Percentiles rank a stretch among this genome's conserved stretches.
Conservation (phyloP, 306 rosid genomes). For the Cicer chorassanicum region DNA sequence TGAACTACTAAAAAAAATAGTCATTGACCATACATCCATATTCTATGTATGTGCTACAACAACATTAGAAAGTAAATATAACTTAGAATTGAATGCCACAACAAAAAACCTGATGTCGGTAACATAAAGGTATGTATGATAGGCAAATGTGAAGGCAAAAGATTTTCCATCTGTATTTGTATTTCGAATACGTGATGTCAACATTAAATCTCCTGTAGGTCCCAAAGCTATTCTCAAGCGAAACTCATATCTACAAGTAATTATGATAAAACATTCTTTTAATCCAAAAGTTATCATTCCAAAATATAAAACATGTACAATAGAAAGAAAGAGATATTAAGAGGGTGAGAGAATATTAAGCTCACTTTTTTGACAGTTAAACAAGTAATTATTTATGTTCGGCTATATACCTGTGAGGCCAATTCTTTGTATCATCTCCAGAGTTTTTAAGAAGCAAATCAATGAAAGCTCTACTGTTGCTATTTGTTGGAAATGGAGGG, state of each 20-base stretch:
- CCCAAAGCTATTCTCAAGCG: conserved; percentile 72
- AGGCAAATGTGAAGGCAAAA: conserved; percentile 77
- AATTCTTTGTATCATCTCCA: conserved; percentile 64
- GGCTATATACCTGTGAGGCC: conserved; percentile 70
- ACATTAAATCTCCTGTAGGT: conserved; percentile 68
- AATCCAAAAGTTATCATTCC: conserved; percentile 21
- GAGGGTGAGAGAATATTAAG: conserved; percentile 14
- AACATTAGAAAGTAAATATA: not conserved
- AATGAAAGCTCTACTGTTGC: conserved; percentile 54
- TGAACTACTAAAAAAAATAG: not conserved
- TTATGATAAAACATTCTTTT: conserved; percentile 8
- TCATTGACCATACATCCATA: not conserved
- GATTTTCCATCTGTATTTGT: conserved; percentile 73
- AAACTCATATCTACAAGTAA: conserved; percentile 66
- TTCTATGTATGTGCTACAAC: not conserved
- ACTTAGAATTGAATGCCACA: too few relatives aligned
- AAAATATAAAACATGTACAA: not conserved
- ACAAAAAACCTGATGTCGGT: conserved; percentile 65
- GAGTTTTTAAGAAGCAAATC: conserved; percentile 73
- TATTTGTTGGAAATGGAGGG: conserved; percentile 62
- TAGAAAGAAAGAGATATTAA: conserved; percentile 1
- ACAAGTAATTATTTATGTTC: not conserved
- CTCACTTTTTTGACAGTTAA: conserved; percentile 1
- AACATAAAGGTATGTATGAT: conserved; percentile 65
- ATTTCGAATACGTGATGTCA: conserved; percentile 81